Conservation (phyloP, 2,329 filamentous ascomycete genomes). For the Aulographum hederae region DNA sequence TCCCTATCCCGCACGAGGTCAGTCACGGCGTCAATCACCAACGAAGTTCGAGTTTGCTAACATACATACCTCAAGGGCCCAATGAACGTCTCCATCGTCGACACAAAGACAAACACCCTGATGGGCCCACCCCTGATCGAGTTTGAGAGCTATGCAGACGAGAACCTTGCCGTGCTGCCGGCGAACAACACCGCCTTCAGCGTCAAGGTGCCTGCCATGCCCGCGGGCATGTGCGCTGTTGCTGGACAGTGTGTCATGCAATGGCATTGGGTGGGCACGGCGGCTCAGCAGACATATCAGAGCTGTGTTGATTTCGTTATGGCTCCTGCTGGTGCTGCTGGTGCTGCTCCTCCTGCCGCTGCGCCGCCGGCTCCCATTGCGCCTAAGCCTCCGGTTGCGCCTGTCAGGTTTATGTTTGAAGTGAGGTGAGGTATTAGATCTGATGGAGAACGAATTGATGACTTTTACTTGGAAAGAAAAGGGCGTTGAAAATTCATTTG, state of each 20-base stretch:
- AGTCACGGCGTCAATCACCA: too few species aligned
- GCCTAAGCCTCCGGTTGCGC: too few species aligned
- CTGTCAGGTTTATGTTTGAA: too few species aligned
- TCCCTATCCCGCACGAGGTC: constrained; percentile 35
- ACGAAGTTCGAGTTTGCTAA: too few species aligned
- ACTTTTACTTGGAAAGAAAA: too few species aligned
- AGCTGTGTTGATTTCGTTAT: constrained; percentile 38
- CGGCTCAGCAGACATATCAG: constrained; percentile 42
- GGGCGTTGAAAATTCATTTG: too few species aligned
- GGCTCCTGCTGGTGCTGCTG: not conserved
- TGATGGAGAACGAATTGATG: too few species aligned
- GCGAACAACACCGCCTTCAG: constrained; percentile 29
- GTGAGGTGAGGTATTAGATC: too few species aligned
- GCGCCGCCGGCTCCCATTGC: too few species aligned
- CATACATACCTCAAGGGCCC: too few species aligned
- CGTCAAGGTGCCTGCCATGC: constrained; percentile 33
- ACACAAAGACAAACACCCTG: constrained; percentile 31
- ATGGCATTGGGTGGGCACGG: constrained; percentile 42
- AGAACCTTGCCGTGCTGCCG: constrained; percentile 19
- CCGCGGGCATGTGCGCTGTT: constrained; percentile 26
- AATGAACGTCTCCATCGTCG: constrained; percentile 41
- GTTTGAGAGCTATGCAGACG: constrained; percentile 37
- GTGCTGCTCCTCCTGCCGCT: not conserved
- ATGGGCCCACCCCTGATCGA: constrained; percentile 34
- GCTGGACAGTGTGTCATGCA: constrained; percentile 26